Evolutionary conservation across 2,329 filamentous ascomycete genomes (phyloP), one percentile per base, ranked within the genome.

Genomic region (Hypoxylon sp.): DNA sequence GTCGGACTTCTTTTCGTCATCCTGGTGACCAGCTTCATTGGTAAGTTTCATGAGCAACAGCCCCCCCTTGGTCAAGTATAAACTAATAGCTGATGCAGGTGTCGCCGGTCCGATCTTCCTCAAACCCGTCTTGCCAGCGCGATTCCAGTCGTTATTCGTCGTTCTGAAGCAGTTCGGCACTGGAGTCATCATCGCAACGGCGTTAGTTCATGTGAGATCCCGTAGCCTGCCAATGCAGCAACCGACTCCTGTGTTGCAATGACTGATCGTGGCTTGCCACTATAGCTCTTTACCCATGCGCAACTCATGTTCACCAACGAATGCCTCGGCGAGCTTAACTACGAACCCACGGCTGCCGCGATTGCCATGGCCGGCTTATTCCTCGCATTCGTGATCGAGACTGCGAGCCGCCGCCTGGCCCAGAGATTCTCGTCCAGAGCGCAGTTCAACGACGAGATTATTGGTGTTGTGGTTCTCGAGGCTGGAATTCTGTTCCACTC

Each of bases 401-500:
- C 87, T 69, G 65, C 86, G 11, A 87, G 89, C 43, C 84, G 88
- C 39, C 85, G 89, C 1, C 75, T 90, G 48, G 80, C 90, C 0
- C 67, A 69, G 24, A 74, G 66, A 65, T 73, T 77, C 19, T 51
- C 44, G 56, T n/a, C 41, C 6, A 62, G 15, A 13, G 56, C 55
- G 24, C 56, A 24, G 24, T 67, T 48, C 50, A 70, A 59, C 43
- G 63, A 68, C 6, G 68, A 68, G 17, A 19, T 87, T 53, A 79
- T 90, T 30, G 85, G 85, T 49, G 87, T 91, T n/a, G 70, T 87
- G 15, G 87, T 93, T 30, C 86, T 93, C 74, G 91, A 93, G 76
- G 84, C 85, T 0, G 91, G 91, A 2, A 88, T 93, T 56, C 82
- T 93, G 48, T 93, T 93, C 78, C 90, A 93, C 77, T 92, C 89